Evolutionary conservation across 2,329 filamentous ascomycete species (phyloP).

Genomic region (Zymoseptoria passerinii): DNA sequence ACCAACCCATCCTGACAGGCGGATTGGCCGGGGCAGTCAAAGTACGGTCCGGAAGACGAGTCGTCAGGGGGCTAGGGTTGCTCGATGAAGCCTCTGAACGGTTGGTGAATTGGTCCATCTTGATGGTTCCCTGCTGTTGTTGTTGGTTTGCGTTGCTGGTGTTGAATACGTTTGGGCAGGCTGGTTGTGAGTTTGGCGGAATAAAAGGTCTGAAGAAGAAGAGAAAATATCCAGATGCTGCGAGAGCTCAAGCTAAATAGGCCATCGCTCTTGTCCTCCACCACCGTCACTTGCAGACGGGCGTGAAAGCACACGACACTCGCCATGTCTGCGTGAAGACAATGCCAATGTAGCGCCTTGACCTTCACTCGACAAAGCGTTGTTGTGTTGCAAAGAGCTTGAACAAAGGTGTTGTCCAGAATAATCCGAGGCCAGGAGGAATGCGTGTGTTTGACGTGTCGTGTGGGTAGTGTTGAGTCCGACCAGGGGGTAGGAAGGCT

Average conservation of each 20-base stretch:
- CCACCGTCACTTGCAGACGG: background rate
- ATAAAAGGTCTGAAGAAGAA: background rate
- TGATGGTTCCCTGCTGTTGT: background rate
- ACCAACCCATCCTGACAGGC: background rate
- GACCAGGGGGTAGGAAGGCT: no score
- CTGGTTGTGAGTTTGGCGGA: background rate
- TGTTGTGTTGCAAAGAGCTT: background rate
- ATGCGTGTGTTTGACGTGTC: no score
- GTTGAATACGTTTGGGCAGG: background rate
- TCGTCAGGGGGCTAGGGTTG: background rate
- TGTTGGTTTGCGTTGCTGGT: background rate
- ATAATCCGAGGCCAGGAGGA: background rate
- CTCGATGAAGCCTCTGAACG: background rate
- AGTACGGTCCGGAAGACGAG: no score
- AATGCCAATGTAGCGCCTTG: background rate
- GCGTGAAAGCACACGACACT: background rate
- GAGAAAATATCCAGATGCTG: background rate
- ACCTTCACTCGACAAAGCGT: background rate
- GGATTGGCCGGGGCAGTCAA: no score
- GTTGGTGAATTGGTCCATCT: background rate
- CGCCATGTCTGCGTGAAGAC: background rate
- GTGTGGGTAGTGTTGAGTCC: no score
- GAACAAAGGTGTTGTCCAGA: background rate
- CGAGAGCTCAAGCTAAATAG: background rate
- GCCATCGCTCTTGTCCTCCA: background rate